Evolutionary conservation across 2,329 filamentous ascomycete genomes (phyloP).

Genomic region (Ophiobolus disseminans): DNA sequence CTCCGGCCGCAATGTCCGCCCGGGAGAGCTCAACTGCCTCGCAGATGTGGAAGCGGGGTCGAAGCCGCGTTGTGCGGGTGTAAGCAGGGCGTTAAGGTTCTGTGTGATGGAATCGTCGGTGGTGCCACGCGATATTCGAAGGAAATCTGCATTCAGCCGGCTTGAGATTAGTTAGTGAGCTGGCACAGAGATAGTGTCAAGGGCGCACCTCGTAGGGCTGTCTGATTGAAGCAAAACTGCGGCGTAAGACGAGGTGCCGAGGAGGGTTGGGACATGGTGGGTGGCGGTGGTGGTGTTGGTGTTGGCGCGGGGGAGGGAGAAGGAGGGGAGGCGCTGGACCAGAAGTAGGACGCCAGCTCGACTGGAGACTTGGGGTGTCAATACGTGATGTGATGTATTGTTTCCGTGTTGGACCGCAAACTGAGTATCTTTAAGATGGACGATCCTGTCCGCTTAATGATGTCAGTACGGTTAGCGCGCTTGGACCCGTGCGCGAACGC

Average conservation of each 20-base stretch:
- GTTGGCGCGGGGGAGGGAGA: conserved; percentile 4
- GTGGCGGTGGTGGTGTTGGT: conserved; percentile 10
- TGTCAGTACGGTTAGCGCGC: conserved; percentile 38
- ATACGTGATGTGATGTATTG: background rate
- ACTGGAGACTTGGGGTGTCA: background rate
- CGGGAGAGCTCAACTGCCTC: conserved; percentile 61
- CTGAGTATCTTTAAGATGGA: conserved; percentile 12
- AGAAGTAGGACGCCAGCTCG: conserved; percentile 41
- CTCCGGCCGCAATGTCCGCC: conserved; percentile 62
- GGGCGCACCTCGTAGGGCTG: conserved; percentile 55
- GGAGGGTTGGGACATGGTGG: conserved; percentile 52
- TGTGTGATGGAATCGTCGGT: conserved; percentile 95
- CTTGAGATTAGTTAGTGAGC: conserved; percentile 46
- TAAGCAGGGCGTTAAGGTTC: conserved; percentile 87
- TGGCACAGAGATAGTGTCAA: conserved; percentile 9
- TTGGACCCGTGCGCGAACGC: conserved; percentile 32
- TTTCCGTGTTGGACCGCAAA: conserved; percentile 1
- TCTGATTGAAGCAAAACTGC: conserved; percentile 61
- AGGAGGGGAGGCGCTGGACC: conserved; percentile 28
- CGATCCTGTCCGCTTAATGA: conserved; percentile 34
- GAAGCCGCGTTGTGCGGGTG: conserved; percentile 75
- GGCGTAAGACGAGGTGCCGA: conserved; percentile 53
- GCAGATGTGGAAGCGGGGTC: conserved; percentile 78
- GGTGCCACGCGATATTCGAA: conserved; percentile 80
- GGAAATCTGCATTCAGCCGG: conserved; percentile 74